phyloP scores from a whole-genome alignment of 768 basidiomycete genomes.

The Suillus americanus region DNA sequence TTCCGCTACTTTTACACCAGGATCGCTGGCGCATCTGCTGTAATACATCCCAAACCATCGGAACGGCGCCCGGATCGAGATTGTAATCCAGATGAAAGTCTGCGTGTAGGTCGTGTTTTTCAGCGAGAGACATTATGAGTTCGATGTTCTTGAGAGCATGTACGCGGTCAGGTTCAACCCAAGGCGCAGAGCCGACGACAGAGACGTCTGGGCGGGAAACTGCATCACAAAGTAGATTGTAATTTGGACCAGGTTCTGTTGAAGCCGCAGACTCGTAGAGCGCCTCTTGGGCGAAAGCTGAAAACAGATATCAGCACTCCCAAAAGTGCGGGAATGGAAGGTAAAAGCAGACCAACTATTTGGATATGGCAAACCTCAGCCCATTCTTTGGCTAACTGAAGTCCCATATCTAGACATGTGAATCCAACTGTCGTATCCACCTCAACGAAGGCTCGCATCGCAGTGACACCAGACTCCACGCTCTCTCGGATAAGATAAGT shows the following conservation, averaged over 20 bases:
- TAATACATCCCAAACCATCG: conserved; percentile 58
- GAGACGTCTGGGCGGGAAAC: conserved; percentile 39
- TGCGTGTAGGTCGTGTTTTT: conserved; percentile 36
- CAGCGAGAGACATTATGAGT: conserved; percentile 50
- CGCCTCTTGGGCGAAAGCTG: conserved; percentile 65
- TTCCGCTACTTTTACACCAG: conserved; percentile 22
- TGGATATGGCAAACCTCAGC: conserved; percentile 51
- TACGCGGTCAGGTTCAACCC: conserved; percentile 51
- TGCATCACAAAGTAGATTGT: conserved; percentile 44
- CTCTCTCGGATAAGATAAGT: conserved; percentile 55
- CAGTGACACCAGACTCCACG: conserved; percentile 60
- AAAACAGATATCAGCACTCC: not conserved
- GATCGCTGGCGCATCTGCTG: conserved; percentile 34
- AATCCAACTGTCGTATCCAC: conserved; percentile 55
- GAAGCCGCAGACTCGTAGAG: conserved; percentile 41
- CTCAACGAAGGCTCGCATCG: conserved; percentile 70
- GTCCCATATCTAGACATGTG: conserved; percentile 52
- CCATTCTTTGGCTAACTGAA: conserved; percentile 47
- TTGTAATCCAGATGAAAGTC: conserved; percentile 75
- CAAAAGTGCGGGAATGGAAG: not conserved
- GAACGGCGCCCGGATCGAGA: conserved; percentile 48
- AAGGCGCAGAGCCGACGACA: conserved; percentile 64
- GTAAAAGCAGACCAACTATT: conserved; percentile 45
- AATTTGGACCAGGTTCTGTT: conserved; percentile 43
- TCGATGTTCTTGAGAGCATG: conserved; percentile 54